These are phyloP conservation scores for Fusarium nisikadoi DNA, from an alignment of 2,329 filamentous ascomycete genomes.

Conservation along the genomic window DNA sequence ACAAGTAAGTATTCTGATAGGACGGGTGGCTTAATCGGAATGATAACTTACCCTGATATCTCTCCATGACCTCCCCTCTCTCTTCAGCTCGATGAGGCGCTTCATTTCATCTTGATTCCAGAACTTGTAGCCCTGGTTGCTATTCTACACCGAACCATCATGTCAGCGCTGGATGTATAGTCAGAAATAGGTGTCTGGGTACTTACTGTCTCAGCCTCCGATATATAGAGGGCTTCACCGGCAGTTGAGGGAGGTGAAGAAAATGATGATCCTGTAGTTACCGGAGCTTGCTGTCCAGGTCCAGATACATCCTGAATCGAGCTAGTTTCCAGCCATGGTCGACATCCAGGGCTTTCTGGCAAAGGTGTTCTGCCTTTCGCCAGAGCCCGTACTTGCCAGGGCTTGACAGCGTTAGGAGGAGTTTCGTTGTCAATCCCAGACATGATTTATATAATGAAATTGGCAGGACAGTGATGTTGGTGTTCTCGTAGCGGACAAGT, in stretches of 20 bases:
- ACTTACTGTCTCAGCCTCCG: not conserved
- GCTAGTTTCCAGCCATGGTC: not conserved
- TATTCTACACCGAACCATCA: not conserved
- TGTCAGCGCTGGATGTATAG: not conserved
- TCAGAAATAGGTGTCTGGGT: rapidly evolving
- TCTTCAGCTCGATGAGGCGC: not conserved
- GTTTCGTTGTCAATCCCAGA: not conserved
- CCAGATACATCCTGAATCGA: not conserved
- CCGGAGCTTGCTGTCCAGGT: not conserved
- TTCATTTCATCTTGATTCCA: not conserved
- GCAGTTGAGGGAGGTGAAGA: not conserved
- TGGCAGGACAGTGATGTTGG: not conserved
- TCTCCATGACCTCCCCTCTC: not conserved
- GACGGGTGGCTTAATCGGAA: too few relatives aligned
- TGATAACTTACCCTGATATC: not conserved
- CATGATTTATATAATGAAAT: not conserved
- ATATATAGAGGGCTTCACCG: not conserved
- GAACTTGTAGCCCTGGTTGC: not conserved
- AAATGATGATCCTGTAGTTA: not conserved
- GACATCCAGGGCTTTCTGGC: not conserved
- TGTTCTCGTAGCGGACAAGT: not conserved
- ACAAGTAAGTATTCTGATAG: not conserved
- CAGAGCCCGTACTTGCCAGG: not conserved
- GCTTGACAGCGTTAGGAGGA: not conserved
- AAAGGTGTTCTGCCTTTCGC: not conserved